Evolutionary conservation across 257 asterid species (phyloP), one percentile per base, ranked within the genome.

Genomic region (Parsonsia alboflavescens): DNA sequence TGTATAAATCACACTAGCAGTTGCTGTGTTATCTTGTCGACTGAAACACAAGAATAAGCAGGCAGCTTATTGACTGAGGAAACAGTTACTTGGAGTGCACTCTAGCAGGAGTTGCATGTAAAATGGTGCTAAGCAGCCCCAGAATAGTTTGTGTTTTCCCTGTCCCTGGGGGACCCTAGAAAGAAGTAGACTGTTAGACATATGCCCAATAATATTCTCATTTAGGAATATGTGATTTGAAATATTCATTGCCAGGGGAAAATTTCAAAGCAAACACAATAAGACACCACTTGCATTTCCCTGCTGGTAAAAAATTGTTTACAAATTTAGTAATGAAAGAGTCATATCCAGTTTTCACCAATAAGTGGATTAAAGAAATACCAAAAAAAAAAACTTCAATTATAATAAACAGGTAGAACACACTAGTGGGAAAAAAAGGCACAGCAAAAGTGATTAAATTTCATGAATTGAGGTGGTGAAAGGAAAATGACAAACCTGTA

Each of bases 81-180:
- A 45, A 66, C 63, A 71, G 78, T 79, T 81, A 95, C 99, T 82
- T 80, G 68, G 93, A 82, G 80, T 85, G 94, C 70, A 95, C 88
- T 86, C 96, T 88, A 72, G 99, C 90, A 61, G 99, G 99, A 76
- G 96, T 90, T 76, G 99, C 96, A 85, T 95, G 99, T 88, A 92
- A 84, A 83, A 95, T 87, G 76, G 99, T 93, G 86, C 98, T 88
- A 69, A 95, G 97, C 44, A 95, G 71, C 79, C 99, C 99, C 79
- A 95, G 98, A 78, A 95, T 92, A 76, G 99, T 95, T 80, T 92
- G 99, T 22, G 99, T 95, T 84, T 95, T 95, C 77, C 99, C 99
- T 39, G 97, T 95, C 67, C 99, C 99, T 72, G 99, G 98, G 78
- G 99, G 99, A 0, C 98, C 99, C 98, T 95, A 84, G 50, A 86